Conservation (phyloP, 1,284 basidiomycete species). For the Puccinia horiana region DNA sequence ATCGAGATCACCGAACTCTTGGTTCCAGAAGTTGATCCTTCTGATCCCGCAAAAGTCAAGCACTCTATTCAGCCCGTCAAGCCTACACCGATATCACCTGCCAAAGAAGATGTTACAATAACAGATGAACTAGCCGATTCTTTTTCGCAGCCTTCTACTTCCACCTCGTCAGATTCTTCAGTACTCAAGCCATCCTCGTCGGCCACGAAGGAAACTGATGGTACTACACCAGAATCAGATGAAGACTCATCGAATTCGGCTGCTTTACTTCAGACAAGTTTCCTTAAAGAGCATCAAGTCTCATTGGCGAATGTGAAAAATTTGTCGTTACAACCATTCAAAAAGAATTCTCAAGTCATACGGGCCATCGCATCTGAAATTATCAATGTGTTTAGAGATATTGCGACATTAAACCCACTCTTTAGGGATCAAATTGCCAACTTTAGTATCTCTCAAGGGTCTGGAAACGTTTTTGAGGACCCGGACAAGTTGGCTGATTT, state of each 20-base stretch:
- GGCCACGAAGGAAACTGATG: slow-evolving; percentile 19
- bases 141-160: background rate
- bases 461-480: slow-evolving; percentile 97
- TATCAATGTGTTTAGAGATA: slow-evolving; percentile 97
- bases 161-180: background rate
- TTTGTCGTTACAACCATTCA: slow-evolving; percentile 73
- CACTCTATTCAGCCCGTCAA: slow-evolving; percentile 50
- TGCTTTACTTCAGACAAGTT: slow-evolving; percentile 77
- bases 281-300: slow-evolving; percentile 83
- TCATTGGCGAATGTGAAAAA: slow-evolving; percentile 91
- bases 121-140: slow-evolving; percentile 34
- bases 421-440: slow-evolving; percentile 98
- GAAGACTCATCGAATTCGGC: slow-evolving; percentile 42
- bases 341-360: slow-evolving; percentile 90
- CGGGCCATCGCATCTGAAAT: slow-evolving; percentile 96
- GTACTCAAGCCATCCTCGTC: slow-evolving; percentile 15
- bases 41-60: slow-evolving; percentile 45
- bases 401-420: slow-evolving; percentile 92
- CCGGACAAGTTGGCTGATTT: slow-evolving; percentile 98
- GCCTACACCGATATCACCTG: slow-evolving; percentile 13
- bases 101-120: slow-evolving; percentile 17
- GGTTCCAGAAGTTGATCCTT: slow-evolving; percentile 53
- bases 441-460: slow-evolving; percentile 91
- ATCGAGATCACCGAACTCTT: slow-evolving; percentile 84
- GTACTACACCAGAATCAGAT: background rate